Evolutionary conservation across 2,329 filamentous ascomycete genomes (phyloP).

Genomic region (Penicillium sp.): DNA sequence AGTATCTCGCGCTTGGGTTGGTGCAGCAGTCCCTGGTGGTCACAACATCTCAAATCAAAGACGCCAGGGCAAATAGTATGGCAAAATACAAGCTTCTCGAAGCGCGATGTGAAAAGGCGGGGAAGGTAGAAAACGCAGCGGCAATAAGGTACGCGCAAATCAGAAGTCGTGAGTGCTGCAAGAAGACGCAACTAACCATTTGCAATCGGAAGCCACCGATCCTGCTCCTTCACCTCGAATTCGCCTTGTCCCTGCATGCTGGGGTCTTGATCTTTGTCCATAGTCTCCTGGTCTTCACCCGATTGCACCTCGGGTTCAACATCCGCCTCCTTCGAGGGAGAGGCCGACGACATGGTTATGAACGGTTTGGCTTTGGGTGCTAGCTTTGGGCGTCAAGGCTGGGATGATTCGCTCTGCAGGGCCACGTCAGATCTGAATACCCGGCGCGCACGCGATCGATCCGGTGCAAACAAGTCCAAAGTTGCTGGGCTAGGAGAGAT

Average conservation of each 20-base stretch:
- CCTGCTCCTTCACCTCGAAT: slow-evolving; percentile 99
- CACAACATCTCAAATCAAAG: no score
- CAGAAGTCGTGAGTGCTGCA: slow-evolving; percentile 37
- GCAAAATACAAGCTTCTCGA: background rate
- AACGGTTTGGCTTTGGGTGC: slow-evolving; percentile 37
- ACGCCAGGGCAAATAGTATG: background rate
- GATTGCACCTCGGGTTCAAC: slow-evolving; percentile 90
- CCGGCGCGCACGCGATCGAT: slow-evolving; percentile 22
- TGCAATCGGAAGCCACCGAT: slow-evolving; percentile 98
- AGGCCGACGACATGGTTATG: slow-evolving; percentile 94
- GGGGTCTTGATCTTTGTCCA: slow-evolving; percentile 66
- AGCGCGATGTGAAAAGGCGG: slow-evolving; percentile 18
- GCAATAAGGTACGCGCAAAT: slow-evolving; percentile 49
- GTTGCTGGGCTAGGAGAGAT: slow-evolving; percentile 19
- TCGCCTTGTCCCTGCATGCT: slow-evolving; percentile 70
- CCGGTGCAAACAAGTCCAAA: slow-evolving; percentile 25
- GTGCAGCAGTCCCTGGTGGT: no score
- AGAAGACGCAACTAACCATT: slow-evolving; percentile 76
- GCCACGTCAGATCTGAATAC: slow-evolving; percentile 42
- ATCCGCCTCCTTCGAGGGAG: slow-evolving; percentile 80
- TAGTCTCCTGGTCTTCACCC: slow-evolving; percentile 84
- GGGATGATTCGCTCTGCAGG: slow-evolving; percentile 36
- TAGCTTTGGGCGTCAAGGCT: slow-evolving; percentile 32
- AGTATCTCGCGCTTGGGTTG: background rate
- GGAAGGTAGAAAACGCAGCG: slow-evolving; percentile 25